These are phyloP conservation scores for Neonectria magnoliae DNA, from an alignment of 2,329 filamentous ascomycete species.

Conservation along the genomic window DNA sequence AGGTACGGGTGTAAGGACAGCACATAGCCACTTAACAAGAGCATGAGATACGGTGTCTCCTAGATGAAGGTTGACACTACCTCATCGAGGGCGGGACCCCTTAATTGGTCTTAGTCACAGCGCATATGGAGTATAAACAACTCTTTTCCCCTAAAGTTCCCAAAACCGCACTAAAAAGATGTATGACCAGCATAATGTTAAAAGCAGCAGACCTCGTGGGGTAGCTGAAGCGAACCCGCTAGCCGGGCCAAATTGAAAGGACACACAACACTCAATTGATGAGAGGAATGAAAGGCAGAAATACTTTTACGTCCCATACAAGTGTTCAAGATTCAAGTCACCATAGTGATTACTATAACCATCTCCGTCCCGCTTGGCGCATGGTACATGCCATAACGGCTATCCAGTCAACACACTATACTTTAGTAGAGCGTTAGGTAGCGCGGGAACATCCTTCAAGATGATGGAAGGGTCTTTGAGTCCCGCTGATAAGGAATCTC, in stretches of 20 bases:
- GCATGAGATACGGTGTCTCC: neutral
- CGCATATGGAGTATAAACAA: conserved; percentile 2
- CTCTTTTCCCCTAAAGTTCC: conserved; percentile 14
- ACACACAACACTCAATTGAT: conserved; percentile 10
- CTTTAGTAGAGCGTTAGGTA: conserved; percentile 1
- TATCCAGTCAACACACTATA: neutral
- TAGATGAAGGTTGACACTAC: neutral
- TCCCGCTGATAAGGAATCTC: neutral
- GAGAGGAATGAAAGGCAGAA: conserved; percentile 2
- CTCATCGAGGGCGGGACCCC: neutral
- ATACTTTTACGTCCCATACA: conserved; percentile 1
- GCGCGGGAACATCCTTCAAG: conserved; percentile 19
- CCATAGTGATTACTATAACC: neutral
- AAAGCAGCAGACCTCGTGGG: conserved; percentile 11
- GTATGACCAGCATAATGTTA: conserved; percentile 18
- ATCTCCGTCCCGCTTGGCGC: neutral
- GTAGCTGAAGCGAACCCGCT: neutral
- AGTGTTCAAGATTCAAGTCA: neutral
- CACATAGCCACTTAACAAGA: conserved; percentile 13
- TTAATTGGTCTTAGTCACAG: neutral
- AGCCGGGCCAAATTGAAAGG: neutral
- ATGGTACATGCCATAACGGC: conserved; percentile 10
- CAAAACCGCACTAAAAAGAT: conserved; percentile 14
- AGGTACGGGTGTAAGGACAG: conserved; percentile 12
- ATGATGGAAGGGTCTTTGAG: conserved; percentile 23